Percentiles rank a stretch among this genome's conserved stretches.
These are phyloP conservation scores for Aspergillus funiculosus DNA, from an alignment of 495 filamentous ascomycete genomes.

Conservation along the genomic window DNA sequence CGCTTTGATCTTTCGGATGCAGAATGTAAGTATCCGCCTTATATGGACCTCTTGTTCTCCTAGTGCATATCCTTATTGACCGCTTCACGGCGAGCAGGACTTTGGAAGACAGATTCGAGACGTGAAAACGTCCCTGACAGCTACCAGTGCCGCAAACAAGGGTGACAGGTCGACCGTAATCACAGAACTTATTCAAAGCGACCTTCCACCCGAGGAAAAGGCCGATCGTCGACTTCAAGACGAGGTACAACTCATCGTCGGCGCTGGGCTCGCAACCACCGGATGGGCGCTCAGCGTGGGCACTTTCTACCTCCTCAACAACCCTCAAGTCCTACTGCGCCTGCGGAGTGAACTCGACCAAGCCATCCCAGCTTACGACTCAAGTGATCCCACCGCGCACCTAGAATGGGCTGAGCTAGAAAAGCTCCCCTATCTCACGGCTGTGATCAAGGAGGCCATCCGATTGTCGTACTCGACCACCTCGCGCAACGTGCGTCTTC, in stretches of 20 bases:
- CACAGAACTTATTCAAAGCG: conserved; percentile 1
- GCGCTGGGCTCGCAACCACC: conserved; percentile 3
- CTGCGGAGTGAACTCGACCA: neutral
- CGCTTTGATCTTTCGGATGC: conserved; percentile 4
- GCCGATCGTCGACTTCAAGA: conserved; percentile 3
- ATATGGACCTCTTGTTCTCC: neutral
- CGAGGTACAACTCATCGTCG: conserved; percentile 2
- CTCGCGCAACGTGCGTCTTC: conserved; percentile 4
- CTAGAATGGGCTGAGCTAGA: conserved; percentile 1
- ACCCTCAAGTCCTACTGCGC: conserved; percentile 1
- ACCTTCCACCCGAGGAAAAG: neutral
- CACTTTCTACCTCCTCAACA: conserved; percentile 1
- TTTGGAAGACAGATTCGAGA: conserved; percentile 1
- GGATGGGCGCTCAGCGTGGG: conserved; percentile 3
- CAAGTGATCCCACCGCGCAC: neutral
- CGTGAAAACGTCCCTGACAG: neutral
- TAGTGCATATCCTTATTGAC: no score
- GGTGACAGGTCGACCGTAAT: neutral
- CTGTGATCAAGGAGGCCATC: conserved; percentile 2
- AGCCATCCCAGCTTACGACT: neutral
- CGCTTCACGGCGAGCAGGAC: neutral
- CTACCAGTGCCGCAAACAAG: neutral
- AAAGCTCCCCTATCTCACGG: conserved; percentile 3
- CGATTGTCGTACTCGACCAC: conserved; percentile 2
- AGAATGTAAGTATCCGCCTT: neutral